Evolutionary conservation across 2,329 filamentous ascomycete genomes (phyloP), one percentile per base, ranked within the genome.

Genomic region (Diaporthe amygdali): DNA sequence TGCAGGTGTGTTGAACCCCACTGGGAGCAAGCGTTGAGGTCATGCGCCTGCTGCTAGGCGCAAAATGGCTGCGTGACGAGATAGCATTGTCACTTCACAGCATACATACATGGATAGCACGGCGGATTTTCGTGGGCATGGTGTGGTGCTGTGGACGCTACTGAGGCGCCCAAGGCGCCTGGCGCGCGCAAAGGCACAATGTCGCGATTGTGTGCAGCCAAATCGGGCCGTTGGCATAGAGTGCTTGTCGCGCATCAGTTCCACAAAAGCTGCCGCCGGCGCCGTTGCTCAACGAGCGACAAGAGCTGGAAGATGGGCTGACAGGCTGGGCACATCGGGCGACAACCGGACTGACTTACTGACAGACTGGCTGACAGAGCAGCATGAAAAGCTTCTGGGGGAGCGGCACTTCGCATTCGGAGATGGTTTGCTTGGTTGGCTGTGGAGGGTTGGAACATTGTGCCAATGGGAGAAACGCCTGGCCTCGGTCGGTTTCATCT

Each of bases 401-500:
- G 66, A 22, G 44, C 22, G 52, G n/a, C 30, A 47, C 32, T 37
- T 25, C 27, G 20, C 14, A 34, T 17, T n/a, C 34, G 32, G 39
- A 34, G 30, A 27, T 22, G 39, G n/a, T 32, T 12, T 39, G 30
- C 32, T 47, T 59, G 69, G 69, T 68, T 68, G 67, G 70, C 41
- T 66, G 52, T 52, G 41, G 67, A 66, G 27, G 49, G 12, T 54
- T 39, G 61, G 44, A 71, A 44, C 70, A 64, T 20, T 47, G 41
- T 69, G n/a, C 70, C 67, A 70, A 70, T 72, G 41, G 70, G 66
- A 68, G 66, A 59, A 59, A 68, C 32, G 46, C 59, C 32, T 64
- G 66, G 67, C 52, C 44, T 47, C 67, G 34, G 71, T 32, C 68
- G 51, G 71, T 72, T 72, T 72, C 71, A 72, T 66, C 68, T 49